A percentile compares a stretch with the other conserved stretches of the same genome.
Evolutionary conservation across 2,329 filamentous ascomycete genomes (phyloP).

Genomic region (Pezicula radicicola): DNA sequence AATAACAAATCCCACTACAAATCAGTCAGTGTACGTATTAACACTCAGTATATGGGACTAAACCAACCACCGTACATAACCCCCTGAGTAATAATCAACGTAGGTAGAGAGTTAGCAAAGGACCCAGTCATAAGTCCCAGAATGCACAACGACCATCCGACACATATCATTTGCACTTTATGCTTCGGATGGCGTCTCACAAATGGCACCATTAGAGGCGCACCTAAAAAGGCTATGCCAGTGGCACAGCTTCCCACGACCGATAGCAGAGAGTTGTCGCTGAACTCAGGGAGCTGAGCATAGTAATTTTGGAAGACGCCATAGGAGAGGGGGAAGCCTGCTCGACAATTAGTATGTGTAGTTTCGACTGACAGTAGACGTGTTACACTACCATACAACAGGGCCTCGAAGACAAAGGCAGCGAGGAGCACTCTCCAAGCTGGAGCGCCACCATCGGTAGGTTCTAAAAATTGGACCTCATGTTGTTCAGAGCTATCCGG

Average conservation of each 20-base stretch:
- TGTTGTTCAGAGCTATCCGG: no score
- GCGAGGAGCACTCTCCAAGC: slow-evolving; percentile 45
- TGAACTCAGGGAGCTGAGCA: slow-evolving; percentile 54
- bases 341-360: slow-evolving; percentile 28
- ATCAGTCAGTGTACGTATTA: background rate
- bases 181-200: slow-evolving; percentile 31
- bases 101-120: slow-evolving; percentile 48
- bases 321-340: slow-evolving; percentile 66
- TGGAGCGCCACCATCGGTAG: slow-evolving; percentile 27
- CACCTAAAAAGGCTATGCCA: slow-evolving; percentile 31
- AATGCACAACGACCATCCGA: slow-evolving; percentile 38
- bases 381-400: slow-evolving; percentile 46
- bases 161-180: slow-evolving; percentile 32
- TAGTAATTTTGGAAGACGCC: slow-evolving; percentile 73
- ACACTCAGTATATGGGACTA: background rate
- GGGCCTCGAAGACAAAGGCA: slow-evolving; percentile 47
- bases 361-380: slow-evolving; percentile 21
- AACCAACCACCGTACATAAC: slow-evolving; percentile 46
- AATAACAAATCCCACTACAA: slow-evolving; percentile 47
- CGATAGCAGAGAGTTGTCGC: slow-evolving; percentile 46
- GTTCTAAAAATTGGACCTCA: slow-evolving; percentile 1
- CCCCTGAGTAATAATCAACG: slow-evolving; percentile 59
- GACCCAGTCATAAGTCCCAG: slow-evolving; percentile 39
- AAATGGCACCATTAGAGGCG: slow-evolving; percentile 30
- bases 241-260: slow-evolving; percentile 54